Evolutionary conservation across 164 flowering plant species (phyloP).

Genomic region (Malania oleifera): DNA sequence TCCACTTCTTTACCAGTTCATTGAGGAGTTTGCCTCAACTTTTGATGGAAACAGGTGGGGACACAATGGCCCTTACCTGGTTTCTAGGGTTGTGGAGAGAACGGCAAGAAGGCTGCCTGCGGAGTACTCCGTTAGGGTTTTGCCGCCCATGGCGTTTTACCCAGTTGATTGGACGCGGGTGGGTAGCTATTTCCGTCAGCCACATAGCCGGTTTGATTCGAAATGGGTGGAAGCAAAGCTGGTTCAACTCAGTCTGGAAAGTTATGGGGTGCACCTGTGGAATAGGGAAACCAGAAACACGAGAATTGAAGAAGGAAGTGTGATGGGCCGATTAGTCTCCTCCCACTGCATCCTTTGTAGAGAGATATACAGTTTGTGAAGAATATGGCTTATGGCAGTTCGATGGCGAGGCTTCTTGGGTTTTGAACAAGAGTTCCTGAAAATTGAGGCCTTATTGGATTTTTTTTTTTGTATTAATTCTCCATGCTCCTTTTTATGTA

Average conservation of each 20-base stretch:
- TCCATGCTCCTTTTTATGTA: too few species aligned
- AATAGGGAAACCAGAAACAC: slow-evolving; percentile 55
- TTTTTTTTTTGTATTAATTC: too few species aligned
- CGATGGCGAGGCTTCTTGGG: too few species aligned
- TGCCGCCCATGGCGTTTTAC: slow-evolving; percentile 74
- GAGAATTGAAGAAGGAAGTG: slow-evolving; percentile 66
- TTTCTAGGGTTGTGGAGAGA: slow-evolving; percentile 58
- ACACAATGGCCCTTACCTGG: slow-evolving; percentile 82
- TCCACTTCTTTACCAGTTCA: slow-evolving; percentile 58
- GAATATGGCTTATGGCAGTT: too few species aligned
- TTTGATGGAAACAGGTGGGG: slow-evolving; percentile 91
- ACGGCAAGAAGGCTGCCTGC: slow-evolving; percentile 9
- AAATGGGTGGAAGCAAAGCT: slow-evolving; percentile 58
- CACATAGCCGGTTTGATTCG: slow-evolving; percentile 16
- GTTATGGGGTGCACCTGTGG: slow-evolving; percentile 80
- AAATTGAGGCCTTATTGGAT: too few species aligned
- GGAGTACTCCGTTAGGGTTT: slow-evolving; percentile 39
- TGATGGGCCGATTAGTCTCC: slow-evolving; percentile 46
- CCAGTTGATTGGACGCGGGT: slow-evolving; percentile 69
- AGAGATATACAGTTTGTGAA: slow-evolving; percentile 13
- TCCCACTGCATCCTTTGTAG: slow-evolving; percentile 50
- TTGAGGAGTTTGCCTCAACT: slow-evolving; percentile 58
- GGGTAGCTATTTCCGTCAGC: slow-evolving; percentile 34
- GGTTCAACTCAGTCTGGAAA: slow-evolving; percentile 32
- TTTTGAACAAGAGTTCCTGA: too few species aligned